Evolutionary conservation across 1,284 basidiomycete species (phyloP).

Genomic region (Trametes polyzona): DNA sequence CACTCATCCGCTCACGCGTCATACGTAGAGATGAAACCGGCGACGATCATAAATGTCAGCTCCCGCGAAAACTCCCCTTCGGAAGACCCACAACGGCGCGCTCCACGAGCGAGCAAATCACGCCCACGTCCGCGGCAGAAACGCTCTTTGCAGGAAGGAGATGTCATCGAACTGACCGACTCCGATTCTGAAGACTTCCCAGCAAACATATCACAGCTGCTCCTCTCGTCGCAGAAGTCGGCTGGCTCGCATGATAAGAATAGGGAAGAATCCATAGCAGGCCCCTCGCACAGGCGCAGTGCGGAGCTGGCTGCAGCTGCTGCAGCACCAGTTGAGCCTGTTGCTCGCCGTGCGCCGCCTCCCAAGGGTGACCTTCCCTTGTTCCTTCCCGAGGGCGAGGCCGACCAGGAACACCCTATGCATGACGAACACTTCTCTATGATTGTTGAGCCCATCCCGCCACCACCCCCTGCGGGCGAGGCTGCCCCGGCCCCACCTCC

Average conservation of each 20-base stretch:
- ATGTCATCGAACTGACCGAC: slow-evolving; percentile 29
- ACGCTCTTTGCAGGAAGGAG: slow-evolving; percentile 2
- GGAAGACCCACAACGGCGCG: not conserved
- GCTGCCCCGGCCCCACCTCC: not conserved
- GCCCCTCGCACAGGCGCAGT: slow-evolving; percentile 4
- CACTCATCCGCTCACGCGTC: too few relatives aligned
- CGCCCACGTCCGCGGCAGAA: not conserved
- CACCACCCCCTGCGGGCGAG: not conserved
- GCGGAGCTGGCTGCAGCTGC: not conserved
- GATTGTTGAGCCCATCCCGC: not conserved
- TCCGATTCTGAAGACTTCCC: slow-evolving; percentile 17
- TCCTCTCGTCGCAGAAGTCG: not conserved
- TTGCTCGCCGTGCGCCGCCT: not conserved
- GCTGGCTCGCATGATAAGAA: not conserved
- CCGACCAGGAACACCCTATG: not conserved
- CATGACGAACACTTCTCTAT: not conserved
- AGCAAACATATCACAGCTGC: slow-evolving; percentile 5
- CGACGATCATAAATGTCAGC: slow-evolving; percentile 1
- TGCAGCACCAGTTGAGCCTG: not conserved
- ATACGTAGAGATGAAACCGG: too few relatives aligned
- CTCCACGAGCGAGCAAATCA: not conserved
- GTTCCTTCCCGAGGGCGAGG: slow-evolving; percentile 11
- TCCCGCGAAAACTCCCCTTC: slow-evolving; percentile 5
- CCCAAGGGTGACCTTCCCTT: slow-evolving; percentile 1
- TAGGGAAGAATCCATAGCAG: slow-evolving; percentile 2